Evolutionary conservation across 371 early-diverging fungal genomes (phyloP).

Genomic region (Smittium mucronatum): DNA sequence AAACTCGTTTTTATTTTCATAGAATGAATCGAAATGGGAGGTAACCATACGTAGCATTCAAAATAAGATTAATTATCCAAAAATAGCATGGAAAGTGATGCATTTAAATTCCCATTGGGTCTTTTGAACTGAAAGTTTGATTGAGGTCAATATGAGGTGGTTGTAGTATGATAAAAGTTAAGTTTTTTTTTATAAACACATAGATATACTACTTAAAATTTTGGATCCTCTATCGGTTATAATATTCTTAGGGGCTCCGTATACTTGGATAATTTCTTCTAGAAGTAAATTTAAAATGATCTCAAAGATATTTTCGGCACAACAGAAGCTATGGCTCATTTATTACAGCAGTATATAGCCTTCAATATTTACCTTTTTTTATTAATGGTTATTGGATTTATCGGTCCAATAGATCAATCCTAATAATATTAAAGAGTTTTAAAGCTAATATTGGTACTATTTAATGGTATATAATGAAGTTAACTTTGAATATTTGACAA

Average conservation of each 20-base stretch:
- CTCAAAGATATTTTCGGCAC: not conserved
- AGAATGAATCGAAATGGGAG: too few species aligned
- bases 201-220: not conserved
- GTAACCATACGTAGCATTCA: too few species aligned
- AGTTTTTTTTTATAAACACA: not conserved
- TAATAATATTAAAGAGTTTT: not conserved
- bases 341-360: not conserved
- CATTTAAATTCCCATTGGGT: too few species aligned
- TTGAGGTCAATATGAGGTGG: constrained; percentile 1
- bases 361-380: not conserved
- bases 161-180: not conserved
- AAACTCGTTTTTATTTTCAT: too few species aligned
- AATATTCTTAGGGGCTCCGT: not conserved
- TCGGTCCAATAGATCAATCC: not conserved
- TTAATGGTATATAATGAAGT: not conserved
- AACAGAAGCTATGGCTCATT: not conserved
- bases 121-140: not conserved
- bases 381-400: not conserved
- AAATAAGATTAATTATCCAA: too few species aligned
- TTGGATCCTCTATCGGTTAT: not conserved
- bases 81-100: too few species aligned
- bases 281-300: not conserved
- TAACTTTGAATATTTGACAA: constrained; percentile 3
- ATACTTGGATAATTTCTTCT: not conserved
- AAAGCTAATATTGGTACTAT: not conserved